phyloP scores from a whole-genome alignment of 2,329 filamentous ascomycete species.

The Metarhizium brunneum region DNA sequence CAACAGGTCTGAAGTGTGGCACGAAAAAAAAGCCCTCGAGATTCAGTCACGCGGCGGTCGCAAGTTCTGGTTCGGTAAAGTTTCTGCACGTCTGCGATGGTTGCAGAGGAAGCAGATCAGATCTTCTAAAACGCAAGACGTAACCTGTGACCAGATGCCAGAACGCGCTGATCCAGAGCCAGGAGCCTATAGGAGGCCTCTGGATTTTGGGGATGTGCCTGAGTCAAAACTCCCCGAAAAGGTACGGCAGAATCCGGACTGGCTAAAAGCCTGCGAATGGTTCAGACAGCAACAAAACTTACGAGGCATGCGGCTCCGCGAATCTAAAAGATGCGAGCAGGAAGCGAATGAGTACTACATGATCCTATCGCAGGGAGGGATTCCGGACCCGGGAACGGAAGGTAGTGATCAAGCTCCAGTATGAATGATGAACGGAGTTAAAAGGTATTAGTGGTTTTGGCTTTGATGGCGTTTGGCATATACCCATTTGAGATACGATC shows the following conservation, averaged over 20 bases:
- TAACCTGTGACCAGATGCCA: background rate
- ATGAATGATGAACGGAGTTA: background rate
- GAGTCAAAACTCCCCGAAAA: constrained; percentile 33
- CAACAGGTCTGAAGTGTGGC: constrained; percentile 34
- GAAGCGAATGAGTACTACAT: constrained; percentile 14
- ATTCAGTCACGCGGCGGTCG: constrained; percentile 37
- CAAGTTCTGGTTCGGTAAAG: constrained; percentile 42
- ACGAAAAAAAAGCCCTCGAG: constrained; percentile 36
- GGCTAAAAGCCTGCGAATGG: constrained; percentile 32
- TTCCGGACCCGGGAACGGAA: background rate
- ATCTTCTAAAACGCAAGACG: constrained; percentile 1
- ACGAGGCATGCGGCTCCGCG: constrained; percentile 3
- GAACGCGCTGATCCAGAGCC: constrained; percentile 18
- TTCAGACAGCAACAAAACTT: constrained; percentile 19
- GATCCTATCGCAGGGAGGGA: background rate
- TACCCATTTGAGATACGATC: background rate
- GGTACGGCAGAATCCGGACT: constrained; percentile 33
- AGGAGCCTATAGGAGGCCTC: constrained; percentile 14
- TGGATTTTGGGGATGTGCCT: constrained; percentile 29
- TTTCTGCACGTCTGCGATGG: constrained; percentile 26
- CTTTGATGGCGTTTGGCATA: constrained; percentile 1
- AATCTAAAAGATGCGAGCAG: constrained; percentile 10
- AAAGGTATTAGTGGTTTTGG: background rate
- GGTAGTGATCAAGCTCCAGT: background rate
- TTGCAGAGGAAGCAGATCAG: constrained; percentile 14